A percentile compares a stretch with the other conserved stretches of the same genome.
Conservation (phyloP, 768 basidiomycete species). For the Tephrocybe sp. region DNA sequence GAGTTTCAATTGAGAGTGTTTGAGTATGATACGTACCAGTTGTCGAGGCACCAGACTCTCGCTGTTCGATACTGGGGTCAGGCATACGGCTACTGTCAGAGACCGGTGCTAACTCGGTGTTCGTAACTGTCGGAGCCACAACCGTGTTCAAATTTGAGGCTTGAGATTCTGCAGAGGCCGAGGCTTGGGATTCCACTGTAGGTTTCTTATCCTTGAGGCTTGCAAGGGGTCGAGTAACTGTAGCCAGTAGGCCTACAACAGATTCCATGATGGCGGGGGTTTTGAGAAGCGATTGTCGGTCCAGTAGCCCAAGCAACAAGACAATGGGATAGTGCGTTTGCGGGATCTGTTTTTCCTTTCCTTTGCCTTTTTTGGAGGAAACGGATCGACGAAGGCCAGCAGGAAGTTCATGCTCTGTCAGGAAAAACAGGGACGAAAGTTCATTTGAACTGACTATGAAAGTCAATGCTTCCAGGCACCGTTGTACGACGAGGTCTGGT, state of each 20-base stretch:
- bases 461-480: conserved; percentile 88
- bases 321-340: conserved; percentile 92
- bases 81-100: too few species aligned
- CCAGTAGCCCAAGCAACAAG: conserved; percentile 82
- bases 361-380: conserved; percentile 87
- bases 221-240: conserved; percentile 81
- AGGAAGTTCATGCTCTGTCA: conserved; percentile 91
- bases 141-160: conserved; percentile 15
- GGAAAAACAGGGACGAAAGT: conserved; percentile 86
- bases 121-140: conserved; percentile 7
- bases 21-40: conserved; percentile 2
- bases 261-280: conserved; percentile 93
- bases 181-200: conserved; percentile 14
- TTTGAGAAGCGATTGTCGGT: conserved; percentile 81
- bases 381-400: conserved; percentile 67
- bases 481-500: conserved; percentile 91
- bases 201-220: conserved; percentile 56
- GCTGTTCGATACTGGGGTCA: too few species aligned
- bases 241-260: conserved; percentile 83
- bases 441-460: conserved; percentile 88
- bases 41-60: background rate
- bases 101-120: too few species aligned
- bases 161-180: conserved; percentile 1
- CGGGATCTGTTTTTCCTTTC: conserved; percentile 83
- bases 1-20: background rate